Conservation (phyloP, 2,329 filamentous ascomycete genomes). For the Tolypocladium inflatum region DNA sequence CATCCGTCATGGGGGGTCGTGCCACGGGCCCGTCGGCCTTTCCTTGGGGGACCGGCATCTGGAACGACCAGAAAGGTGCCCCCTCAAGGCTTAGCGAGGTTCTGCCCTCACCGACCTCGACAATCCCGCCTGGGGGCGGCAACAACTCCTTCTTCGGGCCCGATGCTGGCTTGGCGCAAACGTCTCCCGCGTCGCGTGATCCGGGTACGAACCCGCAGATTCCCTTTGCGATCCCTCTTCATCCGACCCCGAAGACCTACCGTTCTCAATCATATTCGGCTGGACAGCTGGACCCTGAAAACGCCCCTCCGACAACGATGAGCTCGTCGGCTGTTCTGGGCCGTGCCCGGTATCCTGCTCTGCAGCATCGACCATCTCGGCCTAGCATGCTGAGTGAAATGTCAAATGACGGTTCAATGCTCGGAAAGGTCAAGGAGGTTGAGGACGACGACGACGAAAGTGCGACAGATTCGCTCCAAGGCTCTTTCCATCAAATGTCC, state of each 20-base stretch:
- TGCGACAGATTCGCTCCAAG: conserved; percentile 36
- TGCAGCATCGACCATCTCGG: conserved; percentile 74
- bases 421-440: conserved; percentile 61
- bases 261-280: conserved; percentile 96
- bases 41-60: conserved; percentile 72
- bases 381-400: conserved; percentile 69
- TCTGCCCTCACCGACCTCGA: conserved; percentile 64
- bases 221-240: conserved; percentile 78
- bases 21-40: conserved; percentile 43
- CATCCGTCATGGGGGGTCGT: conserved; percentile 37
- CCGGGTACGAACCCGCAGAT: conserved; percentile 54
- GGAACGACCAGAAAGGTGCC: conserved; percentile 76
- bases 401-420: conserved; percentile 51
- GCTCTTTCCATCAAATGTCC: conserved; percentile 41
- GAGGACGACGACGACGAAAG: conserved; percentile 58
- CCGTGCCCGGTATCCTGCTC: conserved; percentile 51
- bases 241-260: conserved; percentile 86
- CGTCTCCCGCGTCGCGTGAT: conserved; percentile 42
- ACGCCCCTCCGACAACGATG: conserved; percentile 28
- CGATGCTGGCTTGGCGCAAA: conserved; percentile 35
- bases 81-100: conserved; percentile 67
- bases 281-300: conserved; percentile 72
- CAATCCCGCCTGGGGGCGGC: conserved; percentile 33
- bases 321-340: conserved; percentile 39
- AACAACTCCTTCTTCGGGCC: conserved; percentile 38